A percentile compares a stretch with the other conserved stretches of the same genome.
phyloP scores from a whole-genome alignment of 192 early-diverging fungal genomes.

The Mortierella claussenii region DNA sequence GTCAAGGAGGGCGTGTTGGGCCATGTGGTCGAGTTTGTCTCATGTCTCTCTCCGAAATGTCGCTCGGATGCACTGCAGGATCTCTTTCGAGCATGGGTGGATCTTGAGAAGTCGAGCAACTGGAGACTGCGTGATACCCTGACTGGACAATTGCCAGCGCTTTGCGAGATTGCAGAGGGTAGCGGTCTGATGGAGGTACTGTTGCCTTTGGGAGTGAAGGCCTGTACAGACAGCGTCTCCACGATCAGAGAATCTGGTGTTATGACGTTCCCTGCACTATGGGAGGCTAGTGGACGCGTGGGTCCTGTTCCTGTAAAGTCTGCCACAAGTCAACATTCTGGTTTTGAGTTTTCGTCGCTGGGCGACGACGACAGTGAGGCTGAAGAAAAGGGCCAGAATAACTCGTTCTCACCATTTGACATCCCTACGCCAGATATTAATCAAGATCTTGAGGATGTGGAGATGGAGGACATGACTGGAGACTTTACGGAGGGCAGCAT shows the following conservation, averaged over 20 bases:
- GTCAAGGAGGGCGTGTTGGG: constrained; percentile 78
- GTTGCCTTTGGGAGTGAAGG: constrained; percentile 71
- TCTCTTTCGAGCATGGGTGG: constrained; percentile 72
- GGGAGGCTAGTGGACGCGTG: constrained; percentile 22
- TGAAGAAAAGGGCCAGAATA: constrained; percentile 10
- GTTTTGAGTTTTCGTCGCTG: constrained; percentile 26
- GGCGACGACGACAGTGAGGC: constrained; percentile 39
- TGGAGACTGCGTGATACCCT: constrained; percentile 81
- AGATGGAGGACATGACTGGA: constrained; percentile 39
- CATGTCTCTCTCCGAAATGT: constrained; percentile 66
- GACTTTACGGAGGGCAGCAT: not conserved
- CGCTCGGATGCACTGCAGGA: constrained; percentile 74
- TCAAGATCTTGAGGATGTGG: constrained; percentile 44
- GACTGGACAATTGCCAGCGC: constrained; percentile 69
- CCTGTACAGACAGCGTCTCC: constrained; percentile 63
- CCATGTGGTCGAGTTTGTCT: constrained; percentile 72
- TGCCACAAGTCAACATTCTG: not conserved
- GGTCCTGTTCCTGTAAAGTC: constrained; percentile 12
- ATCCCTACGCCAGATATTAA: too few species aligned
- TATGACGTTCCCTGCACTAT: constrained; percentile 31
- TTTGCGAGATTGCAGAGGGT: constrained; percentile 71
- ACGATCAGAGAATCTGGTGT: constrained; percentile 66
- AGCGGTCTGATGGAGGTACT: constrained; percentile 69
- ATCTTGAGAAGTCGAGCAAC: constrained; percentile 67
- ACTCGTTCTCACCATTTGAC: not conserved